These are phyloP conservation scores for Dalechampia spathulata DNA, from an alignment of 441 rosid species.

Conservation along the genomic window DNA sequence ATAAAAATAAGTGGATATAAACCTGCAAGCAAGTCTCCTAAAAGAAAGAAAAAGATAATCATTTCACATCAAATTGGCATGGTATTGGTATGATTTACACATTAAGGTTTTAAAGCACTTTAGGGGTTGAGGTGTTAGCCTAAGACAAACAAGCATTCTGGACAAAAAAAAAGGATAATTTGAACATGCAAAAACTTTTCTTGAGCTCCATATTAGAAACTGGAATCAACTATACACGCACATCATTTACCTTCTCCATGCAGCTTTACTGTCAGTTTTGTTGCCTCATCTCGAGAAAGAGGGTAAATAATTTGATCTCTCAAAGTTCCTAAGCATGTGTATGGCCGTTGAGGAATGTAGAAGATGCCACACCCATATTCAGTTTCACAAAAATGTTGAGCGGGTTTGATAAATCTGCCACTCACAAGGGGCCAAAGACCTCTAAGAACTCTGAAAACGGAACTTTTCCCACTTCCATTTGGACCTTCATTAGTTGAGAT, in stretches of 20 bases:
- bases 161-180: no score
- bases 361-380: conserved; percentile 69
- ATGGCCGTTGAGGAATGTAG: conserved; percentile 95
- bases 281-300: conserved; percentile 83
- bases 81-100: no score
- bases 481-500: conserved; percentile 59
- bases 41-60: no score
- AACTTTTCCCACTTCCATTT: conserved; percentile 97
- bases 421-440: conserved; percentile 94
- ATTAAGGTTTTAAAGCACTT: no score
- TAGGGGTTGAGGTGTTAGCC: no score
- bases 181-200: background rate
- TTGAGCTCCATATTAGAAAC: conserved; percentile 1
- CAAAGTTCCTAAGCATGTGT: conserved; percentile 95
- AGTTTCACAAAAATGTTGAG: conserved; percentile 37
- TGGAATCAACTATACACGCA: conserved; percentile 4
- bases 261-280: conserved; percentile 40
- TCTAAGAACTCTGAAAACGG: conserved; percentile 91
- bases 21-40: no score
- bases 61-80: no score
- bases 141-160: no score
- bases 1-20: no score
- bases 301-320: conserved; percentile 99
- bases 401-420: conserved; percentile 74
- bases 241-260: conserved; percentile 43